Conservation (phyloP, 371 early-diverging fungal species). For the Mortierella sp. region DNA sequence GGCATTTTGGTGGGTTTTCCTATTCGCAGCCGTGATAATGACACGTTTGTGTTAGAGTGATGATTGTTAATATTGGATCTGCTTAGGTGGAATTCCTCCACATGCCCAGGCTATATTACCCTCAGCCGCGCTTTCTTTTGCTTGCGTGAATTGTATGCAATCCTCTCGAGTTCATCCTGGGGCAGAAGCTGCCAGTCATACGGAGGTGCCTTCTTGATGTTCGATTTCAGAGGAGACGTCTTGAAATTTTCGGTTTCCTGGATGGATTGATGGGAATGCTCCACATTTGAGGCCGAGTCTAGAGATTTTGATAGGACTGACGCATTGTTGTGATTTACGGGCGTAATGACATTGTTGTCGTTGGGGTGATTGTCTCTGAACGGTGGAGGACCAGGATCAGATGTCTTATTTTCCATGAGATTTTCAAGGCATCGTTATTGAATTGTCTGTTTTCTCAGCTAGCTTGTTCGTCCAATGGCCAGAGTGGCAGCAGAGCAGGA, state of each 20-base stretch:
- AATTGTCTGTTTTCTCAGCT: not conserved
- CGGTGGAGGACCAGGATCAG: not conserved
- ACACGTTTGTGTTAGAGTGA: not conserved
- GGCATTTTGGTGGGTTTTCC: conserved; percentile 32
- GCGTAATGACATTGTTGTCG: not conserved
- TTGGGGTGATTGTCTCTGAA: not conserved
- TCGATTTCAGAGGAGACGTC: not conserved
- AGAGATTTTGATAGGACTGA: no score
- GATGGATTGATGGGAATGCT: not conserved
- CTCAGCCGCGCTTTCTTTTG: conserved; percentile 24
- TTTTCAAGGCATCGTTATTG: not conserved
- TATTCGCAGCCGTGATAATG: not conserved
- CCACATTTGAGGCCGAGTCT: not conserved
- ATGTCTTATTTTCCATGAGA: not conserved
- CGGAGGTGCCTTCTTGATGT: not conserved
- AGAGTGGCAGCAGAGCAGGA: not conserved
- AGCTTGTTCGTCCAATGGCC: not conserved
- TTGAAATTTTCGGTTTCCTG: no score
- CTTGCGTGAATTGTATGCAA: conserved; percentile 38
- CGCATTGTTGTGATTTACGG: no score
- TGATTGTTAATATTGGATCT: not conserved
- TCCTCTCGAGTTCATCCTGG: conserved; percentile 15
- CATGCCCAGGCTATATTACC: conserved; percentile 7
- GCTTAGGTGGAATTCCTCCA: not conserved
- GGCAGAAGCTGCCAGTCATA: conserved; percentile 35